A percentile compares a stretch with the other conserved stretches of the same genome.
phyloP scores from a whole-genome alignment of 2,329 filamentous ascomycete genomes.

The Aaosphaeria pasadenensis region DNA sequence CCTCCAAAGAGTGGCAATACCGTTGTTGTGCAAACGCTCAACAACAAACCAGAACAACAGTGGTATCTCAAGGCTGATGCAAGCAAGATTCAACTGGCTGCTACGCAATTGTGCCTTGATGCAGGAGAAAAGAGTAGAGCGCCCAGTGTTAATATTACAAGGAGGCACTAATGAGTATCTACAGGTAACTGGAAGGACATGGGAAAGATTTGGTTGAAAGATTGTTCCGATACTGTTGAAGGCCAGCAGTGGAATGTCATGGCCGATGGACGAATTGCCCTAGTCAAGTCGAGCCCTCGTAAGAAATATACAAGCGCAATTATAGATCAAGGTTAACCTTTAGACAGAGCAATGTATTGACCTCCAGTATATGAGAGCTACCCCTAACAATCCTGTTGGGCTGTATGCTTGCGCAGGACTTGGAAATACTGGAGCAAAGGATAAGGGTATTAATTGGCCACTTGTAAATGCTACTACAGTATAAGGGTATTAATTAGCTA shows the following conservation, averaged over 20 bases:
- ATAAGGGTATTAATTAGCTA: no score
- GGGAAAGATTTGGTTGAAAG: constrained; percentile 22
- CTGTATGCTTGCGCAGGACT: constrained; percentile 30
- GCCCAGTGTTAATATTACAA: background rate
- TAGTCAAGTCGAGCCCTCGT: constrained; percentile 16
- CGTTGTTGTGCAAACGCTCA: constrained; percentile 13
- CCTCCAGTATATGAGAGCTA: constrained; percentile 28
- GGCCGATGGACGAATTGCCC: constrained; percentile 26
- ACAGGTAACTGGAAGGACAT: constrained; percentile 31
- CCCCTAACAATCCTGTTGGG: constrained; percentile 29
- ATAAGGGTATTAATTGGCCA: constrained; percentile 36
- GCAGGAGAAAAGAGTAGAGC: constrained; percentile 21
- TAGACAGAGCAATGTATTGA: constrained; percentile 26
- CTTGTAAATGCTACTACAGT: constrained; percentile 17
- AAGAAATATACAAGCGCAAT: constrained; percentile 3
- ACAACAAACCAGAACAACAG: constrained; percentile 21
- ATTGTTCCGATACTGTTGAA: constrained; percentile 17
- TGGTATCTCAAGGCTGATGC: constrained; percentile 24
- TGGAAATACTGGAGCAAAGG: constrained; percentile 25
- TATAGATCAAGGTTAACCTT: constrained; percentile 1
- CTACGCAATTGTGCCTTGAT: constrained; percentile 26
- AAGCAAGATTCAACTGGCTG: constrained; percentile 24
- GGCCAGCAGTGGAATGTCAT: constrained; percentile 26
- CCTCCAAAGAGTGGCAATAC: constrained; percentile 22
- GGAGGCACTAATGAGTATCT: background rate